Evolutionary conservation across 2,329 filamentous ascomycete genomes (phyloP).

Genomic region (Paecilomyces fulvus): DNA sequence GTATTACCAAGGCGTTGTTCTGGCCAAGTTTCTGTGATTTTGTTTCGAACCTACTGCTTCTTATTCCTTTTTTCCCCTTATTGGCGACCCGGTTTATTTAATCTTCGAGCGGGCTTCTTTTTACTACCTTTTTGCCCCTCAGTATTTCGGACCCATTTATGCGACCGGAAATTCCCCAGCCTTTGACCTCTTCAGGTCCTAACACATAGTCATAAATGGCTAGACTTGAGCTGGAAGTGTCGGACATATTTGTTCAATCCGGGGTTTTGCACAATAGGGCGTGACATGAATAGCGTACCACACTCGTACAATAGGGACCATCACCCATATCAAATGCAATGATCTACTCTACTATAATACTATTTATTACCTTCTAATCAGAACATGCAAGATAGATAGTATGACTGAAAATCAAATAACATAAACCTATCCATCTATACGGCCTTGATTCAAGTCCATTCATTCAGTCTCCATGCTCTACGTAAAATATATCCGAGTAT

Average conservation of each 20-base stretch:
- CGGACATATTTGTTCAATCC: background rate
- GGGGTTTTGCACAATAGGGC: background rate
- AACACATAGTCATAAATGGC: background rate
- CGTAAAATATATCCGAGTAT: no score
- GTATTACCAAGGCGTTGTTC: background rate
- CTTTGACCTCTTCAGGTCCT: background rate
- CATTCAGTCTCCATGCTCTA: no score
- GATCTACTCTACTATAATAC: background rate
- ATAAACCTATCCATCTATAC: no score
- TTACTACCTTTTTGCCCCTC: background rate
- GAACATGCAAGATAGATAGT: background rate
- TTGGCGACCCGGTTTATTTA: background rate
- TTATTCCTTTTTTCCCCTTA: background rate
- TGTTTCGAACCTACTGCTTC: background rate
- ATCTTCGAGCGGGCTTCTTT: slow-evolving; percentile 1
- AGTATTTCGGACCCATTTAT: background rate
- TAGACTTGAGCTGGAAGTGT: background rate
- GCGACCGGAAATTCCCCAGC: background rate
- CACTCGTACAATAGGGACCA: background rate
- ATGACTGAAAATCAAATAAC: no score
- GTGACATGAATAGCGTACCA: background rate
- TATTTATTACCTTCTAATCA: background rate
- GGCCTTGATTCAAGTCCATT: no score
- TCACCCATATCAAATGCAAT: background rate
- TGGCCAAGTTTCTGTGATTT: background rate